Evolutionary conservation across 1,284 basidiomycete genomes (phyloP), one percentile per base, ranked within the genome.

Genomic region (Ceratobasidium sp.): DNA sequence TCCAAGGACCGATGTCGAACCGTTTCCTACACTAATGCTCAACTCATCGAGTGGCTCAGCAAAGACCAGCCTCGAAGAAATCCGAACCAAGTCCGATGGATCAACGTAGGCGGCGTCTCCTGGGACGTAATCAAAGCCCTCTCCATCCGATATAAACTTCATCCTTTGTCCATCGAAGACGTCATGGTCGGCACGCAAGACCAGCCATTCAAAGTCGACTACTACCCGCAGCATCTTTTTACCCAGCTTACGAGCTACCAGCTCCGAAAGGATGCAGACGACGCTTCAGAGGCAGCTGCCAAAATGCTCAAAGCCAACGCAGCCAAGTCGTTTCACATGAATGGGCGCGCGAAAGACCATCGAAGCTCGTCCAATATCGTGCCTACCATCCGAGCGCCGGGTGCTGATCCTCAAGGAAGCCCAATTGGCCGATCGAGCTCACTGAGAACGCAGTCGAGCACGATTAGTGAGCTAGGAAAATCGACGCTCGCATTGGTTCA

Each of bases 91-190:
- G 73, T 76, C 23, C 69, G 75, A 30, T 76, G 75, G 75, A 76
- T 76, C 50, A 76, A 70, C 52, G 63, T 76, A 18, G 73, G 71
- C 16, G 75, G 75, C 26, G 43, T 76, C 30, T 76, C 75, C 16
- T 76, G 75, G 75, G 75, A 76, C 38, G 75, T 76, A 21, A 59
- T 76, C 44, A 59, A 61, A 50, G 55, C 55, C 9, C 71, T 76
- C 2, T 61, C 75, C 9, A 18, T 76, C 21, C 62, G 66, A 26
- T 74, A 74, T 32, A 50, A 74, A 32, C 73, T 74, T 8, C 73
- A 74, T 28, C 73, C 73, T 11, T 46, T 74, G 30, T 54, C 73
- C n/a, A 23, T 74, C 50, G 73, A 74, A 28, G 73, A 74, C 43
- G 62, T 74, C 8, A 63, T 71, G 67, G 21, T 44, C 9, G 50